Conservation (phyloP, 176 grass and related monocot species). For the Canna indica region DNA sequence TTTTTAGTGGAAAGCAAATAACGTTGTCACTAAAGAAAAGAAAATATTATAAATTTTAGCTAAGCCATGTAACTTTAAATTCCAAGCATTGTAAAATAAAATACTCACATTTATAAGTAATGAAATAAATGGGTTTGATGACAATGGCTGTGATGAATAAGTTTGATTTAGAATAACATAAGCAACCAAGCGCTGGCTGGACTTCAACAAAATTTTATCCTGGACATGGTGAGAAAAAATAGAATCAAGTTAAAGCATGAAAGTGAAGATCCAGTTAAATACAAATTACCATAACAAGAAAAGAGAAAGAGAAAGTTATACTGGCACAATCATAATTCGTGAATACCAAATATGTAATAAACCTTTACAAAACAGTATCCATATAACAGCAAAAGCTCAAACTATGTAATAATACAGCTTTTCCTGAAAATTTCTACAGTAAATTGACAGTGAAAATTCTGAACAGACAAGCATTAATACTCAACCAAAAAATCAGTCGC, state of each 20-base stretch:
- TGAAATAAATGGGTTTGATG: slow-evolving; percentile 65
- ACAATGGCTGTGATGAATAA: slow-evolving; percentile 44
- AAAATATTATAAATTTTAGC: not conserved
- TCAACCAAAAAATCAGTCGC: no score
- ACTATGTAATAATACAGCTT: no score
- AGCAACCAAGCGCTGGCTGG: slow-evolving; percentile 79
- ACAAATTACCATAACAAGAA: slow-evolving; percentile 17
- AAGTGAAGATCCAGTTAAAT: not conserved
- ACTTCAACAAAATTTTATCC: slow-evolving; percentile 77
- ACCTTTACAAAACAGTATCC: not conserved
- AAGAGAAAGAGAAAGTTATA: not conserved
- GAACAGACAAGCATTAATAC: not conserved
- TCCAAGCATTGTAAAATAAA: not conserved
- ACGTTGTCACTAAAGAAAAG: not conserved
- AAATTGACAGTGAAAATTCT: not conserved
- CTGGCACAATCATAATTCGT: not conserved
- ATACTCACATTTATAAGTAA: slow-evolving; percentile 71
- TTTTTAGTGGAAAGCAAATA: not conserved
- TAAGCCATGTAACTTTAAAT: not conserved
- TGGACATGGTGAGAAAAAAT: slow-evolving; percentile 21
- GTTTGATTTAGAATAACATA: slow-evolving; percentile 63
- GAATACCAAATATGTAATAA: not conserved
- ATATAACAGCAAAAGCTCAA: no score
- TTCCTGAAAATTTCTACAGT: not conserved
- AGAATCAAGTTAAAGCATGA: not conserved